Evolutionary conservation across 495 filamentous ascomycete species (phyloP), one percentile per base, ranked within the genome.

Genomic region (Viridothelium virens): DNA sequence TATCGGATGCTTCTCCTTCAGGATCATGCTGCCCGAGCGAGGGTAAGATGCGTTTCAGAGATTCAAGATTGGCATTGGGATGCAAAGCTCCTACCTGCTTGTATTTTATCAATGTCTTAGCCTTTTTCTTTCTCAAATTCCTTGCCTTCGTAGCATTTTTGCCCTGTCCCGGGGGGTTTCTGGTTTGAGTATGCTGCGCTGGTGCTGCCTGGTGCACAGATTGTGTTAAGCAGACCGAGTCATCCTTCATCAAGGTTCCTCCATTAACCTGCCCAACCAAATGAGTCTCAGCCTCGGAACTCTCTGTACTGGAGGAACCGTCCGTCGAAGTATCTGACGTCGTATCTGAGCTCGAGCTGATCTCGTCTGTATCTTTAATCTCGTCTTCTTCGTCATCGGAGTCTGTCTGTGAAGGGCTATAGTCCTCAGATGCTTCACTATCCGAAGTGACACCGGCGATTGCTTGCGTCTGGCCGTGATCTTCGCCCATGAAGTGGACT

Each of bases 261-360:
- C 18, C 7, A 5, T 36, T 33, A 31, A 7, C 53, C 7, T 59
- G 33, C 31, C 25, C 31, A 4, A 18, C 36, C 14, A 3, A 31
- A 10, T 5, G 10, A 59, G 53, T 31, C 14, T 36, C 2, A 59
- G 33, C 25, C 31, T 59, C 53, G 31, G 53, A 59, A 36, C 31
- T 36, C 3, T 59, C 53, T 14, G 31, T 59, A 14, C 53, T 59
- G 18, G 53, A 33, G 14, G 53, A 7, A 44, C 14, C 41, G 6
- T 44, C 41, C 6, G 6, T 14, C 6, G 41, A 44, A 7, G 41
- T 7, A 44, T 14, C 14, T 7, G 41, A 44, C 7, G 41, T 7
- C 6, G 41, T 14, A 14, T 59, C 53, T 7, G 53, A 59, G 18
- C 70, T 74, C 7, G 70, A 62, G 61, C 66, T 70, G 33, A 33